Conservation (phyloP, 2,329 filamentous ascomycete species). For the Ophiocordyceps camponoti-floridani region DNA sequence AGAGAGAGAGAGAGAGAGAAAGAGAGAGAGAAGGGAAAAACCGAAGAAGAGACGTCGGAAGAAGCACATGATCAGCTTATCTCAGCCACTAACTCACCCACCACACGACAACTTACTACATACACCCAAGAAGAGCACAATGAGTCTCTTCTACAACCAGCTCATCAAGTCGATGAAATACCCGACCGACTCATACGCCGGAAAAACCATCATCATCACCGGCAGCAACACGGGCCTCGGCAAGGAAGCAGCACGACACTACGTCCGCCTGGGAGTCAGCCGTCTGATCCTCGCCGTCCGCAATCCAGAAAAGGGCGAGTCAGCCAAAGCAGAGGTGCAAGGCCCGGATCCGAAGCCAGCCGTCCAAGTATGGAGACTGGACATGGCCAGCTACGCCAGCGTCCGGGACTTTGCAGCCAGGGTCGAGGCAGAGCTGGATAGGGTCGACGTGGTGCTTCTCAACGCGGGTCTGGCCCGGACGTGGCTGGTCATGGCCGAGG, state of each 20-base stretch:
- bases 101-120: too few relatives aligned
- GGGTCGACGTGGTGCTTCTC: background rate
- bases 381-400: background rate
- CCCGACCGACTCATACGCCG: background rate
- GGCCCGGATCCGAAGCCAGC: constrained; percentile 3
- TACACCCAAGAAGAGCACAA: too few relatives aligned
- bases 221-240: constrained; percentile 2
- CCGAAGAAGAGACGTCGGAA: too few relatives aligned
- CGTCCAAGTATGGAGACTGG: background rate
- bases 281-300: constrained; percentile 1
- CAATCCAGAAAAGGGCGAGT: background rate
- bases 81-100: too few relatives aligned
- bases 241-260: constrained; percentile 1
- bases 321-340: background rate
- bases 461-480: constrained; percentile 20
- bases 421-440: background rate
- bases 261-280: background rate
- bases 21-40: too few relatives aligned
- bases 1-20: too few relatives aligned
- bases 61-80: too few relatives aligned
- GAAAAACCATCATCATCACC: constrained; percentile 1
- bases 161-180: background rate
- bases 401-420: background rate
- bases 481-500: constrained; percentile 19
- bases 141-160: constrained; percentile 1